Conservation (phyloP, 2,329 filamentous ascomycete species). For the Scortechinia acanthostroma region DNA sequence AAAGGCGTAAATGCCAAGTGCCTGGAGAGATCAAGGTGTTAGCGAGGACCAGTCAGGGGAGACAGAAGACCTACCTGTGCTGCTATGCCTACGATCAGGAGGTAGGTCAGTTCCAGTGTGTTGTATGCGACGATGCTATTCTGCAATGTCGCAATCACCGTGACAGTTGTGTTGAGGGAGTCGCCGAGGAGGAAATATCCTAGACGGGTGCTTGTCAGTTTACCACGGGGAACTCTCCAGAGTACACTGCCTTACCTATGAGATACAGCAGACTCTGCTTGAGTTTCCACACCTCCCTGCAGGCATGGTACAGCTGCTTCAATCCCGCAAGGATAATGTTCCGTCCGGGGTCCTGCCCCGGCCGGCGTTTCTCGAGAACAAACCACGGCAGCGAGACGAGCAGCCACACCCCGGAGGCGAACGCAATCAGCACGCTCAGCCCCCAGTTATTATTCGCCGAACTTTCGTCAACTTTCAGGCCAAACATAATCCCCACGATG, state of each 20-base stretch:
- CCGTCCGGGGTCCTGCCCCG: constrained; percentile 34
- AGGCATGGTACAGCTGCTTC: constrained; percentile 51
- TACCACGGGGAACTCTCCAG: not conserved
- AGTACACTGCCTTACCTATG: constrained; percentile 31
- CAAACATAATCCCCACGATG: constrained; percentile 59
- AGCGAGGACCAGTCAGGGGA: not conserved
- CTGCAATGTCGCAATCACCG: constrained; percentile 59
- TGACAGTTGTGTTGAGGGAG: constrained; percentile 64
- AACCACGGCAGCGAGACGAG: constrained; percentile 62
- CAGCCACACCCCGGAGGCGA: constrained; percentile 57
- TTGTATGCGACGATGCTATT: constrained; percentile 60
- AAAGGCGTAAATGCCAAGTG: constrained; percentile 52
- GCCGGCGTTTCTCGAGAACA: constrained; percentile 52
- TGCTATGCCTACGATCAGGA: constrained; percentile 58
- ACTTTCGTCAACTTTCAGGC: constrained; percentile 48
- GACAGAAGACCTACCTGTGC: constrained; percentile 35
- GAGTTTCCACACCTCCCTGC: constrained; percentile 52
- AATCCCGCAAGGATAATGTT: constrained; percentile 50
- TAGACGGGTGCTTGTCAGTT: not conserved
- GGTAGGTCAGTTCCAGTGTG: constrained; percentile 56
- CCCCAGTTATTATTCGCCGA: constrained; percentile 60
- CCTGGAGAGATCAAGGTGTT: not conserved
- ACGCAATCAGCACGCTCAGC: constrained; percentile 56
- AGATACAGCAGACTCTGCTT: constrained; percentile 63
- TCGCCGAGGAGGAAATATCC: constrained; percentile 65